Evolutionary conservation across 352 stramenopile species (phyloP), one percentile per base, ranked within the genome.

Genomic region (Globisporangium lucens): DNA sequence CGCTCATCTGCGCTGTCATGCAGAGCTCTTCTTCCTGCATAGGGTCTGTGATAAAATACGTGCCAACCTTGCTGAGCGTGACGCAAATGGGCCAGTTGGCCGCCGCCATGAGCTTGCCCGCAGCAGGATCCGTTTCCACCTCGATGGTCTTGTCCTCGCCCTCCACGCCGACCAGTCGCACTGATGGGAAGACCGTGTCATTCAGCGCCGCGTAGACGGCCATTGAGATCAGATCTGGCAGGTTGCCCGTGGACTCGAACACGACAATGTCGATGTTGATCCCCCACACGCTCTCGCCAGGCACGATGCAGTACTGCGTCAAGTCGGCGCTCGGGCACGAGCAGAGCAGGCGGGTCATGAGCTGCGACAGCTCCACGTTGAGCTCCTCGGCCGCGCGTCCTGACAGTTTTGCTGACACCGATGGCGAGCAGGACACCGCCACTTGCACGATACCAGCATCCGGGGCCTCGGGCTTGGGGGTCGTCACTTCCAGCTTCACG

Each of bases 201-300:
- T 88, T 89, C 24, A 94, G 74, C 33, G 85, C 85, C n/a, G 82
- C 83, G 70, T 94, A 92, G 53, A 90, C 85, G 15, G 85, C 83
- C 74, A 94, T 87, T 41, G 83, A 91, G 60, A 94, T 90, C 49
- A 92, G 63, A 36, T 92, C 83, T 0, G 82, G 79, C 46, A 94
- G 66, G 67, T 92, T 94, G 7, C 85, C 85, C 17, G 72, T 89
- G 4, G 85, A 89, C 64, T 94, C 85, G 59, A 92, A 92, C 33
- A 94, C 83, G 75, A 88, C 89, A 24, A 92, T 79, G 68, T 94
- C 85, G 36, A 94, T 78, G 63, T 78, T 75, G 53, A 92, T 80
- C 49, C 69, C 71, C 85, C 85, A 94, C 1, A 94, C 85, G 63
- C 80, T 90, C 70, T 94, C 73, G 53, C 81, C 81, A 1, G 83